phyloP scores from a whole-genome alignment of 306 rosid species.

The Ormosia semicastrata region DNA sequence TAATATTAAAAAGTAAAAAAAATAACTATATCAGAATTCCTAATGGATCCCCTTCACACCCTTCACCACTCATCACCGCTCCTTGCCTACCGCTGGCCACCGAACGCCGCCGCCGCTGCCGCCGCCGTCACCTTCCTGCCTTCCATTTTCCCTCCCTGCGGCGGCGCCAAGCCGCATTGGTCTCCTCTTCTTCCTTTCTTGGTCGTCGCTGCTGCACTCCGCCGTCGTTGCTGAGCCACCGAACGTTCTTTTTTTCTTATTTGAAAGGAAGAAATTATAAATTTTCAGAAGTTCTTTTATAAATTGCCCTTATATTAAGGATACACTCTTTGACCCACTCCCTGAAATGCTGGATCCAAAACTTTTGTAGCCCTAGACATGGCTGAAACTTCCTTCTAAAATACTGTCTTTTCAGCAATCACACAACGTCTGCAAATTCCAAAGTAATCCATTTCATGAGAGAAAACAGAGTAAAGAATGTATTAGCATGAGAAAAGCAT shows the following conservation, averaged over 20 bases:
- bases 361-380: constrained; percentile 89
- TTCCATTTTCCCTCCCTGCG: no score
- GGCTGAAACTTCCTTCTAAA: constrained; percentile 45
- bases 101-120: no score
- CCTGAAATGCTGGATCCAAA: constrained; percentile 98
- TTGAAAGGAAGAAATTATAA: not conserved
- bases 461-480: constrained; percentile 29
- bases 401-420: constrained; percentile 35
- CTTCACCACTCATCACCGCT: no score
- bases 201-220: no score
- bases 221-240: no score
- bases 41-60: no score
- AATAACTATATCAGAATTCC: no score
- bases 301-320: constrained; percentile 48
- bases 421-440: constrained; percentile 34
- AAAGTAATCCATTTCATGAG: constrained; percentile 41
- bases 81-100: no score
- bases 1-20: no score
- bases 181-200: no score
- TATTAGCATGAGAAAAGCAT: constrained; percentile 18
- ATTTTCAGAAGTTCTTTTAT: constrained; percentile 18
- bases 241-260: not conserved
- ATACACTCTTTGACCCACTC: constrained; percentile 96
- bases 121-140: no score
- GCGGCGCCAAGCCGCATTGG: no score